Evolutionary conservation across 768 basidiomycete genomes (phyloP).

Genomic region (Suillus fuscotomentosus): DNA sequence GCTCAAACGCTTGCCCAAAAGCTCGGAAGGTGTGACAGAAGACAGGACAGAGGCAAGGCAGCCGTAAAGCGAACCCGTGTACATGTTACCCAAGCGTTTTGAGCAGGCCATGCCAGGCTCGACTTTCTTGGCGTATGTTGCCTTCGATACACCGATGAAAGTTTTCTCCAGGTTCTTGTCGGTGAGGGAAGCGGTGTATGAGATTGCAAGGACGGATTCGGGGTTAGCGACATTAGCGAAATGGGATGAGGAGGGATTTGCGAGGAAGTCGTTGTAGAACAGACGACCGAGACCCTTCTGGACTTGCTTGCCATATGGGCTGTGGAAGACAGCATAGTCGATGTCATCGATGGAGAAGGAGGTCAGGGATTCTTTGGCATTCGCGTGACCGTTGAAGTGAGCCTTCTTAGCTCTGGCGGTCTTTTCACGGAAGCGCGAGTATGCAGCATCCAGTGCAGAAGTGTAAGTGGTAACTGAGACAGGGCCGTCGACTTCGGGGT

Average conservation of each 20-base stretch:
- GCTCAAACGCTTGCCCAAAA: conserved; percentile 82
- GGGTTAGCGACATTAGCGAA: conserved; percentile 72
- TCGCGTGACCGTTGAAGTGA: conserved; percentile 33
- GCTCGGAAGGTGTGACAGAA: conserved; percentile 62
- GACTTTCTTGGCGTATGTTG: conserved; percentile 71
- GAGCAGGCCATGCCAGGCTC: conserved; percentile 85
- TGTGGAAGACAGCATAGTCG: conserved; percentile 96
- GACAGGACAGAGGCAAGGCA: conserved; percentile 88
- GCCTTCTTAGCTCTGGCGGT: conserved; percentile 61
- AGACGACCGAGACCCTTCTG: conserved; percentile 96
- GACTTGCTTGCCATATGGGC: conserved; percentile 98
- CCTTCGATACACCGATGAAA: conserved; percentile 79
- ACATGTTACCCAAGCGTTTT: conserved; percentile 95
- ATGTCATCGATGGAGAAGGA: conserved; percentile 81
- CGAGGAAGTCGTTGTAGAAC: conserved; percentile 89
- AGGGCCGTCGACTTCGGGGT: conserved; percentile 96
- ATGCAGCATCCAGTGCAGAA: conserved; percentile 88
- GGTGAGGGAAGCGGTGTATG: conserved; percentile 74
- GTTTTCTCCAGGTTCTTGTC: conserved; percentile 97
- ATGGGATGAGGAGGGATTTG: conserved; percentile 64
- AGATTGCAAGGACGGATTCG: conserved; percentile 63
- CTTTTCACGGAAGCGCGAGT: conserved; percentile 83
- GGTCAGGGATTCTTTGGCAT: conserved; percentile 34
- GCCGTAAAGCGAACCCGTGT: conserved; percentile 94
- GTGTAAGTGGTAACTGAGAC: conserved; percentile 95